A percentile compares a stretch with the other conserved stretches of the same genome.
Conservation (phyloP, 306 rosid genomes). For the Vigna hirtella region DNA sequence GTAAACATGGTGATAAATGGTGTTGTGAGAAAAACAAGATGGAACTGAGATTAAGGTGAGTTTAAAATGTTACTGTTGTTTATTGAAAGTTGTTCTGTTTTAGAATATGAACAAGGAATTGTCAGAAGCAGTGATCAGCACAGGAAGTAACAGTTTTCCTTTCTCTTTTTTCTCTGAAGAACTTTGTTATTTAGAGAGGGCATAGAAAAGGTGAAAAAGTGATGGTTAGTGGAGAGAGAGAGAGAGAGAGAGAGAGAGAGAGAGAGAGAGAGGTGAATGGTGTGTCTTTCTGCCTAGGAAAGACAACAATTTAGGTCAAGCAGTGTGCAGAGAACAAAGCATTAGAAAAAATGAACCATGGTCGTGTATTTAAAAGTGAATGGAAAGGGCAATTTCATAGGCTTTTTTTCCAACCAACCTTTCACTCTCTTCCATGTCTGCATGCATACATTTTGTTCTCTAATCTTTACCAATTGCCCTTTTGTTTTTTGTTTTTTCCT, state of each 20-base stretch:
- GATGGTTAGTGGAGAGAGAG: slow-evolving; percentile 44
- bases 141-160: slow-evolving; percentile 34
- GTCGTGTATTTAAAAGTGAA: slow-evolving; percentile 36
- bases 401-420: slow-evolving; percentile 29
- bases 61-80: slow-evolving; percentile 33
- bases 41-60: not conserved
- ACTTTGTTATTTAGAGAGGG: slow-evolving; percentile 25
- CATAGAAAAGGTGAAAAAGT: slow-evolving; percentile 46
- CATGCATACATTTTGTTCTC: slow-evolving; percentile 12
- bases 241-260: slow-evolving; percentile 26
- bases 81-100: slow-evolving; percentile 42
- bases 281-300: slow-evolving; percentile 47
- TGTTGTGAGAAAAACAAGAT: not conserved
- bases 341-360: slow-evolving; percentile 40
- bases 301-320: slow-evolving; percentile 56
- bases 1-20: not conserved
- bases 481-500: not conserved
- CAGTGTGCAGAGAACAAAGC: slow-evolving; percentile 35
- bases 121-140: slow-evolving; percentile 42
- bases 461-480: not conserved
- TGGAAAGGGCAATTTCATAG: slow-evolving; percentile 40
- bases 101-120: slow-evolving; percentile 43
- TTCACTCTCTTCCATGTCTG: slow-evolving; percentile 16
- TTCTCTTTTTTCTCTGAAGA: slow-evolving; percentile 40
- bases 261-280: slow-evolving; percentile 33